These are phyloP conservation scores for Acaromyces ingoldii DNA, from an alignment of 1,284 basidiomycete species.

Conservation along the genomic window DNA sequence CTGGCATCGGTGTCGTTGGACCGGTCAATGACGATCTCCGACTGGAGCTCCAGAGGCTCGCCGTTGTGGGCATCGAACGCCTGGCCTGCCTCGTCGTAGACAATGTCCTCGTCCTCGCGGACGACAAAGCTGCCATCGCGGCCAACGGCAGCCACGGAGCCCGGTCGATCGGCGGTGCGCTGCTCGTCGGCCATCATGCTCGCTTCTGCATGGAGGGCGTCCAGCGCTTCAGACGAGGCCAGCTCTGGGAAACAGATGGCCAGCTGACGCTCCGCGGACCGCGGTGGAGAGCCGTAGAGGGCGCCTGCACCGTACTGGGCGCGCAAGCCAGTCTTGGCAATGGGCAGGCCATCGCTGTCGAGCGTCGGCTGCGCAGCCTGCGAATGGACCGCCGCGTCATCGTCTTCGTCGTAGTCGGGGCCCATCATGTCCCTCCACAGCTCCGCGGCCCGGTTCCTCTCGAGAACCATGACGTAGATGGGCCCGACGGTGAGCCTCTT, in stretches of 20 bases:
- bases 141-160: background rate
- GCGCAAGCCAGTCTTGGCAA: background rate
- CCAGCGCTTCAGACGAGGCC: slow-evolving; percentile 9
- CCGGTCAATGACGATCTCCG: background rate
- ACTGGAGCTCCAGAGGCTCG: slow-evolving; percentile 9
- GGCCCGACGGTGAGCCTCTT: slow-evolving; percentile 18
- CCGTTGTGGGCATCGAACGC: slow-evolving; percentile 14
- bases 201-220: background rate
- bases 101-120: slow-evolving; percentile 8
- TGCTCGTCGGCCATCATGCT: background rate
- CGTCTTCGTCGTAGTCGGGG: background rate
- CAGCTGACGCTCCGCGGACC: slow-evolving; percentile 20
- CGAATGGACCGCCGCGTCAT: too few relatives aligned
- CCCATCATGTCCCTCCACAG: slow-evolving; percentile 17
- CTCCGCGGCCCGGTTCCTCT: slow-evolving; percentile 8
- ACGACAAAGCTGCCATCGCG: slow-evolving; percentile 6
- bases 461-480: slow-evolving; percentile 21
- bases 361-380: too few relatives aligned
- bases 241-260: slow-evolving; percentile 25
- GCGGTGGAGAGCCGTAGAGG: slow-evolving; percentile 22
- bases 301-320: slow-evolving; percentile 15
- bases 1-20: too few relatives aligned
- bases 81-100: slow-evolving; percentile 14
- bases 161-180: background rate
- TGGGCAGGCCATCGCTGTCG: background rate